These are phyloP conservation scores for Alliaria petiolata DNA, from an alignment of 345 rosid species.

Conservation along the genomic window DNA sequence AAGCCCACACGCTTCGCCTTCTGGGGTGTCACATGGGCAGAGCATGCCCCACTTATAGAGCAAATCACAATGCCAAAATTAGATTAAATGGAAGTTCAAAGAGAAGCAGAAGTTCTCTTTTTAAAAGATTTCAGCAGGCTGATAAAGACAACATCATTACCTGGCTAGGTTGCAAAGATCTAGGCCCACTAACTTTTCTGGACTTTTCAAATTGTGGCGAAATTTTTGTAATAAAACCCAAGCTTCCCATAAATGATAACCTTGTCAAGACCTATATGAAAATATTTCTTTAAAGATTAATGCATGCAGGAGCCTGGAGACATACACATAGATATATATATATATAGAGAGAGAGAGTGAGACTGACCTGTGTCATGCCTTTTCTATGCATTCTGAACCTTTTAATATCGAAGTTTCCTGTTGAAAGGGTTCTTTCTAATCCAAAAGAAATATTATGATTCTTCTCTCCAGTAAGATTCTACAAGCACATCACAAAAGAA, in stretches of 20 bases:
- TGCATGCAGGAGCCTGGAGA: constrained; percentile 4
- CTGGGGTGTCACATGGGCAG: constrained; percentile 98
- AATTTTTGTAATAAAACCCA: constrained; percentile 83
- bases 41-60: constrained; percentile 92
- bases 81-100: background rate
- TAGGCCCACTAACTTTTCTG: constrained; percentile 98
- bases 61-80: background rate
- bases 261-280: constrained; percentile 63
- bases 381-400: constrained; percentile 95
- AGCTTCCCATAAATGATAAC: constrained; percentile 70
- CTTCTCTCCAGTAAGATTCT: constrained; percentile 43
- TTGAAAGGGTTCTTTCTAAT: constrained; percentile 87
- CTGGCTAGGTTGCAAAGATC: constrained; percentile 99
- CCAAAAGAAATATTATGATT: constrained; percentile 45
- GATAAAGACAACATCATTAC: constrained; percentile 37
- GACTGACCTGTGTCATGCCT: constrained; percentile 89
- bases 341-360: constrained; percentile 10
- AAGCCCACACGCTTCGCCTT: constrained; percentile 95
- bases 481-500: constrained; percentile 5
- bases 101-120: background rate
- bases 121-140: background rate
- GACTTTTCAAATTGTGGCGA: constrained; percentile 92
- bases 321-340: background rate
- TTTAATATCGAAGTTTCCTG: constrained; percentile 87
- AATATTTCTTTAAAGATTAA: constrained; percentile 22